Conservation (phyloP, 148 eudicot genomes). For the Rhododendron griersonianum region DNA sequence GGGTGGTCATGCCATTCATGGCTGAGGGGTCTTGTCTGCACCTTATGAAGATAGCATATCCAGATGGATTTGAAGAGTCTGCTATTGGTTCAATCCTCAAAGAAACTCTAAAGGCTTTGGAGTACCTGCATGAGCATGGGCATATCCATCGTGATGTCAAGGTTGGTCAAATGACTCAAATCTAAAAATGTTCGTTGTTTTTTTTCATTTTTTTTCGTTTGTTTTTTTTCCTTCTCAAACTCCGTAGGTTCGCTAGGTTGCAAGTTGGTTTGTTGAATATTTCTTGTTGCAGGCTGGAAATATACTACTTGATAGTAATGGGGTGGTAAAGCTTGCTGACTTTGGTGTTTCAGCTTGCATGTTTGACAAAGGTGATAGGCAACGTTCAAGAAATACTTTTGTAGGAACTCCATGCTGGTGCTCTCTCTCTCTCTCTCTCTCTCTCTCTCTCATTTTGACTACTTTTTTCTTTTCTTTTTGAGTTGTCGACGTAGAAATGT, state of each 20-base stretch:
- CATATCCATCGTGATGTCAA: slow-evolving; percentile 98
- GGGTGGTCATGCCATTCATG: slow-evolving; percentile 99
- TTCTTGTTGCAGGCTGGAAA: slow-evolving; percentile 76
- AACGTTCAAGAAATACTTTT: slow-evolving; percentile 90
- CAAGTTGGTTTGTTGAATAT: slow-evolving; percentile 8
- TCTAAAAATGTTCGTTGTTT: neutral
- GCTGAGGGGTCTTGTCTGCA: slow-evolving; percentile 97
- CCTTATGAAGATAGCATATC: slow-evolving; percentile 88
- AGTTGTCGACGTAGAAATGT: too few species aligned
- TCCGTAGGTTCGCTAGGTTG: neutral
- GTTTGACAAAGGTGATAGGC: slow-evolving; percentile 96
- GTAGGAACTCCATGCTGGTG: slow-evolving; percentile 99
- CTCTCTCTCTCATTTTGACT: neutral
- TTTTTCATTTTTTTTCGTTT: neutral
- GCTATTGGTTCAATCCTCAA: slow-evolving; percentile 78
- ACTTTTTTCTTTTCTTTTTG: neutral
- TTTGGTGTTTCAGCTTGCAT: slow-evolving; percentile 98
- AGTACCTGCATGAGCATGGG: slow-evolving; percentile 88
- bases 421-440: neutral
- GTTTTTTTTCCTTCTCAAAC: neutral
- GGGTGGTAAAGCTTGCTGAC: slow-evolving; percentile 86
- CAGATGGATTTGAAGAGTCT: slow-evolving; percentile 94
- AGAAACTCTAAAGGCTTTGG: slow-evolving; percentile 95
- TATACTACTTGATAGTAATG: slow-evolving; percentile 72
- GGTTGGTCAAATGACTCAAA: slow-evolving; percentile 47